phyloP scores from a whole-genome alignment of 306 rosid genomes.

The Chamaecrista fasciculata region DNA sequence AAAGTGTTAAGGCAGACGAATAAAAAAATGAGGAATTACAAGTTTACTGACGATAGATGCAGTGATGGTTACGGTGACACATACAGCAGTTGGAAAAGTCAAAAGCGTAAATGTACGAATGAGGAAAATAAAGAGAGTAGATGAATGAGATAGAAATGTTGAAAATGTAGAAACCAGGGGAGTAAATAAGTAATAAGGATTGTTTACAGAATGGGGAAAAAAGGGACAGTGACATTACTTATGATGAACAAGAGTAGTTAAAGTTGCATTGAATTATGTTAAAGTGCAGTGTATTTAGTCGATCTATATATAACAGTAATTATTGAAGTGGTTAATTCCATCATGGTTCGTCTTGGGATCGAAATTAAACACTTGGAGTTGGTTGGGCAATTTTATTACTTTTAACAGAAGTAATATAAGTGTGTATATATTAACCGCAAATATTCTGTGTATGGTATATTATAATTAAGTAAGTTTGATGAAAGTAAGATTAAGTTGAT shows the following conservation, averaged over 20 bases:
- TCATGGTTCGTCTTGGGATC: too few relatives aligned
- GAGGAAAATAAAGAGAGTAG: neutral
- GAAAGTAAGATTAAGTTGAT: too few relatives aligned
- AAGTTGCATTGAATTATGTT: neutral
- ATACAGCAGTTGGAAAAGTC: neutral
- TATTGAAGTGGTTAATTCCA: too few relatives aligned
- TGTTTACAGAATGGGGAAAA: neutral
- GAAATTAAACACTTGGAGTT: too few relatives aligned
- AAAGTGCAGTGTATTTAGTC: too few relatives aligned
- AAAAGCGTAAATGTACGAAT: neutral
- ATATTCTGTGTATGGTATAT: too few relatives aligned
- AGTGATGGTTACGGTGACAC: too few relatives aligned
- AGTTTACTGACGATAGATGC: neutral
- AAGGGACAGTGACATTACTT: neutral
- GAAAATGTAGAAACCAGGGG: neutral
- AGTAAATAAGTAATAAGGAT: neutral
- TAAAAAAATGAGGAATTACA: neutral
- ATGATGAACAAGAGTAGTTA: neutral
- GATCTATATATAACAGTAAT: too few relatives aligned
- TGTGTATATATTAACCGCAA: too few relatives aligned
- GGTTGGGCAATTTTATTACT: too few relatives aligned
- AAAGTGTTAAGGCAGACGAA: neutral
- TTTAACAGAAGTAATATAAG: too few relatives aligned
- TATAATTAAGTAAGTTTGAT: too few relatives aligned
- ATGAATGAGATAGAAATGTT: neutral